Percentiles rank a stretch among this genome's conserved stretches.
phyloP scores from a whole-genome alignment of 169 alveolate species.

The Perkinsus olseni region DNA sequence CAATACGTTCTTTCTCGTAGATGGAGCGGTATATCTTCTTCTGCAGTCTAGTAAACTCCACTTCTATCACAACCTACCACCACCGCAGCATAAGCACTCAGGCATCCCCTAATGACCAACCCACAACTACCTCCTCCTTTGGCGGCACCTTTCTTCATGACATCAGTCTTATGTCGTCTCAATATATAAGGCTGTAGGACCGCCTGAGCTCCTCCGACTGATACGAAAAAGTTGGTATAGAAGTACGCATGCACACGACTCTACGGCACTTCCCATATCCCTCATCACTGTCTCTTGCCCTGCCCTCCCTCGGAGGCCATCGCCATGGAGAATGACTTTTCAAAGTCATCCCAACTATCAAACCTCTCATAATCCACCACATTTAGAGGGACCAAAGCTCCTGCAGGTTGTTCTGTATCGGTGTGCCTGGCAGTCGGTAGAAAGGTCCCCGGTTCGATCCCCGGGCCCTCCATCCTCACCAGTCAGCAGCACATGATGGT shows the following conservation, averaged over 20 bases:
- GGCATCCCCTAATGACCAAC: neutral
- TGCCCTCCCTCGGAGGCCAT: neutral
- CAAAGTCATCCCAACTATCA: neutral
- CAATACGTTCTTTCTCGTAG: neutral
- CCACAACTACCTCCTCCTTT: neutral
- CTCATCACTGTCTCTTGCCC: neutral
- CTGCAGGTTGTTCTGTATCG: slow-evolving; percentile 79
- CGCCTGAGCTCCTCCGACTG: neutral
- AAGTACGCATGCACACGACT: no score
- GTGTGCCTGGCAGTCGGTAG: slow-evolving; percentile 82
- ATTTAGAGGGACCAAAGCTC: slow-evolving; percentile 84
- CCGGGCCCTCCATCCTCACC: neutral
- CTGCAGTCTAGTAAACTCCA: neutral
- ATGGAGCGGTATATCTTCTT: neutral
- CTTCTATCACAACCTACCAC: neutral
- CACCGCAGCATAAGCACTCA: neutral
- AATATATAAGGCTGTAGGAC: neutral
- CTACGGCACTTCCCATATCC: no score
- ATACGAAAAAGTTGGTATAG: neutral
- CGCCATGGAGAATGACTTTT: neutral
- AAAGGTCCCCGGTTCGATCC: neutral
- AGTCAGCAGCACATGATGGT: neutral
- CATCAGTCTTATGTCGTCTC: neutral
- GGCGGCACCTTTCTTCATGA: neutral
- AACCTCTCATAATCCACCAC: neutral